phyloP scores from a whole-genome alignment of 345 rosid genomes.

The Camelina sativa region DNA sequence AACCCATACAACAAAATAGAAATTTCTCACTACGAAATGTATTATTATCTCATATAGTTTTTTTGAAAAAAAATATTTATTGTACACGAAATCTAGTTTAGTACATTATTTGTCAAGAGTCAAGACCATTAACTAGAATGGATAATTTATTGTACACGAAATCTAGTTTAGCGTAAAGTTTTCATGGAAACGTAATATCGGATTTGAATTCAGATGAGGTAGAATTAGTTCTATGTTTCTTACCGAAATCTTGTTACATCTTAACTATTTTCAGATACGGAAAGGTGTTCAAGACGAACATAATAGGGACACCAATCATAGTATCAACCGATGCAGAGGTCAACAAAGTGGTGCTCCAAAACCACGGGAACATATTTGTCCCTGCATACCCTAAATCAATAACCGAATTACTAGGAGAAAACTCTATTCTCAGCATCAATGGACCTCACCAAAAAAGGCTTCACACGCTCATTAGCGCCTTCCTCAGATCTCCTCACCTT shows the following conservation, averaged over 20 bases:
- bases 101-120: neutral
- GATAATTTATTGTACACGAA: neutral
- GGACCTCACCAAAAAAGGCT: constrained; percentile 75
- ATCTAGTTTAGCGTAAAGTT: neutral
- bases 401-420: constrained; percentile 66
- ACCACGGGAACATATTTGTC: constrained; percentile 75
- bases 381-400: constrained; percentile 95
- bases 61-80: neutral
- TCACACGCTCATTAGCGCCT: constrained; percentile 75
- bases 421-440: constrained; percentile 80
- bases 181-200: neutral
- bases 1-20: neutral
- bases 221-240: constrained; percentile 4
- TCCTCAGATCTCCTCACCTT: constrained; percentile 78
- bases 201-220: neutral
- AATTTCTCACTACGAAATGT: neutral
- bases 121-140: neutral
- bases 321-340: constrained; percentile 92
- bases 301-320: constrained; percentile 88
- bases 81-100: neutral
- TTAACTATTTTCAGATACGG: constrained; percentile 57
- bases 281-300: constrained; percentile 85
- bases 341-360: constrained; percentile 85
- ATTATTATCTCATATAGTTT: neutral
- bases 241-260: constrained; percentile 11